Evolutionary conservation across 345 rosid genomes (phyloP).

Genomic region (Conringia planisiliqua): DNA sequence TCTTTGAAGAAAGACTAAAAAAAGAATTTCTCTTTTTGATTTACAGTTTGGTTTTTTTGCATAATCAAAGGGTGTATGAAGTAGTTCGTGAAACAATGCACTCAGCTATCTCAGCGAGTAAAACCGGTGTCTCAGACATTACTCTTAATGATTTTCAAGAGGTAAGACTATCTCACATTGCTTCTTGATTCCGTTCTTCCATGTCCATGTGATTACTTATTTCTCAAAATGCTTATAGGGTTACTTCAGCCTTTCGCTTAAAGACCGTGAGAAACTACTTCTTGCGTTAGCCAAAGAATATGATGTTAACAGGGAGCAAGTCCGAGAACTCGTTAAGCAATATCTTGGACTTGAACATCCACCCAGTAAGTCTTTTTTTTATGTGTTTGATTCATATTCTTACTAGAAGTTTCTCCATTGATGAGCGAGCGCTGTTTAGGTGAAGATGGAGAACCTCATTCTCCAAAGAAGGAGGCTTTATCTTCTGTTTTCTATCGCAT

Average conservation of each 20-base stretch:
- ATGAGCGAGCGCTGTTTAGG: slow-evolving; percentile 31
- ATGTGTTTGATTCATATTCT: neutral
- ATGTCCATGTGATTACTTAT: neutral
- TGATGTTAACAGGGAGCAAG: slow-evolving; percentile 67
- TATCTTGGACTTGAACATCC: slow-evolving; percentile 74
- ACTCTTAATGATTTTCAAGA: slow-evolving; percentile 73
- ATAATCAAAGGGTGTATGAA: slow-evolving; percentile 50
- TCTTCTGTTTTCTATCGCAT: slow-evolving; percentile 69
- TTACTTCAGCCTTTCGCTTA: slow-evolving; percentile 56
- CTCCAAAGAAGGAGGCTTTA: slow-evolving; percentile 43
- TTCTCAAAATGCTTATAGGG: slow-evolving; percentile 50
- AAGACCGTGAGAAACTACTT: slow-evolving; percentile 56
- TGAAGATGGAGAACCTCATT: slow-evolving; percentile 35
- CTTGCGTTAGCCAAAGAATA: slow-evolving; percentile 70
- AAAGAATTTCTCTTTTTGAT: neutral
- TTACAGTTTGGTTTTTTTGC: neutral
- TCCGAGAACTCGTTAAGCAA: slow-evolving; percentile 74
- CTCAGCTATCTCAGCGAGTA: slow-evolving; percentile 70
- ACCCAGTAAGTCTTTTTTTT: slow-evolving; percentile 31
- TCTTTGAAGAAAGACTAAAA: neutral
- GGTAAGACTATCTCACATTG: slow-evolving; percentile 37
- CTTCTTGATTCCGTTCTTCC: neutral
- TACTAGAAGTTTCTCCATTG: neutral
- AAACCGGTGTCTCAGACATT: slow-evolving; percentile 62
- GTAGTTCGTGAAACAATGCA: slow-evolving; percentile 71